phyloP scores from a whole-genome alignment of 768 basidiomycete species.

The Podaxis sp. region DNA sequence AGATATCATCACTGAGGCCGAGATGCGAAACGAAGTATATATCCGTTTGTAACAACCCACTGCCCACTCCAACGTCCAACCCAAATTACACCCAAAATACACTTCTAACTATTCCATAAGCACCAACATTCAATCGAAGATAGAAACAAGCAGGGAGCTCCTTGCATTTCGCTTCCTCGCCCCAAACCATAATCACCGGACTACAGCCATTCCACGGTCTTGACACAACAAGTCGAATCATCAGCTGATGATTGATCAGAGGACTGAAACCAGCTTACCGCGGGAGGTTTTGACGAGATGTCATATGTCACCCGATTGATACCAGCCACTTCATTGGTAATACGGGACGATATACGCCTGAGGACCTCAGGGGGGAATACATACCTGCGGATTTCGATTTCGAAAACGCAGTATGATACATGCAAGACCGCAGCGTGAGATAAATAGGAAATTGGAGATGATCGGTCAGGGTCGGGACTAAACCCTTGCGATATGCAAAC shows the following conservation, averaged over 20 bases:
- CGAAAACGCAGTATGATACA: conserved; percentile 18
- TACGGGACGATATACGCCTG: conserved; percentile 89
- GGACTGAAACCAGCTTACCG: conserved; percentile 45
- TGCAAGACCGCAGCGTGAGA: conserved; percentile 14
- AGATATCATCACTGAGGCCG: neutral
- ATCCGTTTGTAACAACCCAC: neutral
- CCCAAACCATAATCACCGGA: conserved; percentile 6
- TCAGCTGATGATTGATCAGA: conserved; percentile 10
- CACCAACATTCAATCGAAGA: neutral
- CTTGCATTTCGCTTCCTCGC: neutral
- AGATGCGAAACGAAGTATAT: neutral
- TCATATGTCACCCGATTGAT: conserved; percentile 96
- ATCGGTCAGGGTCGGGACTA: neutral
- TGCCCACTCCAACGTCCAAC: neutral
- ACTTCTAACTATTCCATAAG: neutral
- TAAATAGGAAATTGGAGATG: neutral
- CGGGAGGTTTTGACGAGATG: conserved; percentile 96
- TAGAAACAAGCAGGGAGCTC: too few relatives aligned
- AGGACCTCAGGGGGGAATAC: conserved; percentile 92
- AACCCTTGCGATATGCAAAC: neutral
- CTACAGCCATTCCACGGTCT: conserved; percentile 54
- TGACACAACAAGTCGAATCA: conserved; percentile 9
- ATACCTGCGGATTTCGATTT: conserved; percentile 55
- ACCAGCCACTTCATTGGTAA: conserved; percentile 97
- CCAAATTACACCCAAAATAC: neutral